Base-by-base conservation (phyloP, 2,329 filamentous ascomycete genomes). In the Colletotrichum neosansevieriae region DNA sequence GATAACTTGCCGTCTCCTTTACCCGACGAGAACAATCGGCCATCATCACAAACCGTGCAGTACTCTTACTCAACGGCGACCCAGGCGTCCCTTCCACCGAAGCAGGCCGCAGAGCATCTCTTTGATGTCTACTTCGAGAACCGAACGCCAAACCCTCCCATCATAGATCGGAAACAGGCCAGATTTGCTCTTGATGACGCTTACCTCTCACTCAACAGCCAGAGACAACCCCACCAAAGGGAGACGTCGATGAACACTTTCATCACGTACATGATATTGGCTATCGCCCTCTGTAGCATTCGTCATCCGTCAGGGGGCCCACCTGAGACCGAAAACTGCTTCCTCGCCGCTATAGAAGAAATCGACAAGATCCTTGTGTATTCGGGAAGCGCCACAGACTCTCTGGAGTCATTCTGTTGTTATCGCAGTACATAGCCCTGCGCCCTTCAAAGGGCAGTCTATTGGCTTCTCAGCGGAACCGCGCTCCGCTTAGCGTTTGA, bases 391-490 rank as follows among this genome's bases (percentile, higher is more conserved):
- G 75, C 77, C 59, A 58, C 78, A 7, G 76, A 79, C 40, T 76
- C 76, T 34, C 71, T 79, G 71, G 73, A 1, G 59, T 71, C 19
- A 70, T 78, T 3, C 71, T 79, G 24, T 71, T 79, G 6, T 62
- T 79, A 60, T 72, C 75, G 32, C 76, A 78, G 69, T 79, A 74
- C 58, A 72, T 78, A 51, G 67, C 74, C 9, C 59, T 78, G 45
- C 76, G 71, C 42, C 77, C 77, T 51, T 75, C 71, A 19, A 71
- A 73, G 59, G 76, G 77, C 12, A 78, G 74, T 61, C 54, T 79
- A 19, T 79, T 79, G 76, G 77, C 76, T 77, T 63, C 60, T 79
- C 32, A 76, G 71, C 21, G 76, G 77, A 11, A 74, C 74, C 74
- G 76, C 76, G n/a, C 64, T 79, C 58, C 74, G 77, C 4, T 57